phyloP scores from a whole-genome alignment of 257 asterid species.

The Solanum gandarillasii region DNA sequence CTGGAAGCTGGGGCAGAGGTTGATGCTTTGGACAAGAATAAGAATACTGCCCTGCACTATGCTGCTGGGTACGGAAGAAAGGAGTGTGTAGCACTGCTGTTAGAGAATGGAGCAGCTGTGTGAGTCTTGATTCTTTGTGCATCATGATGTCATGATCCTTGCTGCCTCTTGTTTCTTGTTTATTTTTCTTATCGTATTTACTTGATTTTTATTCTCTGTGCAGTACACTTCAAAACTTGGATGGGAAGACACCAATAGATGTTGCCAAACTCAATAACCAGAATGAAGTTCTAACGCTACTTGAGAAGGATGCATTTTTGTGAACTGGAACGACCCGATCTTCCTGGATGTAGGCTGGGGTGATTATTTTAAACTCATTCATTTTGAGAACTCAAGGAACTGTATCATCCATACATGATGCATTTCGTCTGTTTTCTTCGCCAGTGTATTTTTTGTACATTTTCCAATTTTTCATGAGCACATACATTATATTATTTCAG shows the following conservation, averaged over 20 bases:
- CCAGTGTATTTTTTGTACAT: neutral
- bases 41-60: slow-evolving; percentile 97
- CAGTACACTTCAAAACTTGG: slow-evolving; percentile 96
- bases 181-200: neutral
- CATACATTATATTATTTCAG: neutral
- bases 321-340: slow-evolving; percentile 4
- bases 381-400: neutral
- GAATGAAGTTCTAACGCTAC: slow-evolving; percentile 69
- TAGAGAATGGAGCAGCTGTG: slow-evolving; percentile 97
- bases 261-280: slow-evolving; percentile 92
- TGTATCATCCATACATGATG: neutral
- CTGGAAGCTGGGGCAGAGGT: slow-evolving; percentile 94
- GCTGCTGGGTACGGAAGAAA: slow-evolving; percentile 98
- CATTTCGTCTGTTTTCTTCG: neutral
- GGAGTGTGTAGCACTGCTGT: slow-evolving; percentile 90
- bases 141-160: neutral
- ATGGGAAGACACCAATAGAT: slow-evolving; percentile 92
- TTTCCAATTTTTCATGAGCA: neutral
- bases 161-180: neutral
- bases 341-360: neutral
- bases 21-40: slow-evolving; percentile 85
- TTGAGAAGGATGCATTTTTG: slow-evolving; percentile 95
- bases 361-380: neutral
- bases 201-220: neutral
- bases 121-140: slow-evolving; percentile 25